phyloP scores from a whole-genome alignment of 352 stramenopile species.

The Thraustochytrium sp. region DNA sequence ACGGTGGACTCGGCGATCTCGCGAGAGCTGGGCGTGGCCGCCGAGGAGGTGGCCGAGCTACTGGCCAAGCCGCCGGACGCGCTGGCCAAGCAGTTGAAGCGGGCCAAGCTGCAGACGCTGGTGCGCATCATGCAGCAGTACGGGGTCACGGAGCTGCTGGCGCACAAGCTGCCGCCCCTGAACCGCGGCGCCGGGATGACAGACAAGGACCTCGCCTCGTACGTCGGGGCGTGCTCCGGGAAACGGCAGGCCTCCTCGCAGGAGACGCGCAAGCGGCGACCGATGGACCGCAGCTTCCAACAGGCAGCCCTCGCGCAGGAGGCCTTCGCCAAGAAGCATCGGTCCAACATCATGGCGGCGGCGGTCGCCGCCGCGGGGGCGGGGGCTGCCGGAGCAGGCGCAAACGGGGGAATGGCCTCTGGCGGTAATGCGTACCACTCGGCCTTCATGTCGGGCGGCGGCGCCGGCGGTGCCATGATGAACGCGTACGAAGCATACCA shows the following conservation, averaged over 20 bases:
- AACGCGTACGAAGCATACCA: neutral
- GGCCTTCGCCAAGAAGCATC: neutral
- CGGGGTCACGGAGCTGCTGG: neutral
- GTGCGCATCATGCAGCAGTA: neutral
- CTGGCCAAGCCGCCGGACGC: neutral
- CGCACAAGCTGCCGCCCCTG: neutral
- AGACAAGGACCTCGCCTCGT: too few species aligned
- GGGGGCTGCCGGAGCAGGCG: too few species aligned
- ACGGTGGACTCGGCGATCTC: neutral
- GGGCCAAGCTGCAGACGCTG: neutral
- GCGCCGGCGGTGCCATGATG: too few species aligned
- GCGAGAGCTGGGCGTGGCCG: neutral
- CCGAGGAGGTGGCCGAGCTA: neutral
- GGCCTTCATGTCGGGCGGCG: too few species aligned
- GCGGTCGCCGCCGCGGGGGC: too few species aligned
- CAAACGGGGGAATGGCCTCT: too few species aligned
- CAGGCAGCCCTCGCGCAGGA: neutral
- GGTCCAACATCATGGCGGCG: too few species aligned
- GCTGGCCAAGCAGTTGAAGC: neutral
- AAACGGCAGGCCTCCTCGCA: too few species aligned
- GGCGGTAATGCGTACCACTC: too few species aligned
- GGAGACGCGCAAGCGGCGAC: neutral
- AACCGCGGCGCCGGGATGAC: too few species aligned
- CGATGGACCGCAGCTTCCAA: neutral
- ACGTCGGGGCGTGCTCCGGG: too few species aligned